Evolutionary conservation across 176 grass and related monocot genomes (phyloP), one percentile per base, ranked within the genome.

Genomic region (Canna indica): DNA sequence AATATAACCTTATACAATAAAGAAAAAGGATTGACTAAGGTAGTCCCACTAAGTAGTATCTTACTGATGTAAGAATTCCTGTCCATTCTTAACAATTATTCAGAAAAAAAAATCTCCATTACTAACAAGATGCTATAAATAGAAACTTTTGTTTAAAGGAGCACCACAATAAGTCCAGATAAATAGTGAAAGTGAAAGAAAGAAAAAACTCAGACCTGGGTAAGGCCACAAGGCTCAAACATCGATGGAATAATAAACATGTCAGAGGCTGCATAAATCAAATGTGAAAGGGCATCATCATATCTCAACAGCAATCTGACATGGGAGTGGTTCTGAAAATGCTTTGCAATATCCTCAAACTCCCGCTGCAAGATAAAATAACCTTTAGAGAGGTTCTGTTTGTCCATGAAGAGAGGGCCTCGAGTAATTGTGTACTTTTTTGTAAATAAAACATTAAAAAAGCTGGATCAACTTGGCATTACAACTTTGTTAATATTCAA

Each of bases 191-290:
- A 54, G 68, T 11, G 25, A 18, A 63, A 30, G 36, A 30, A 56
- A 27, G 29, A 59, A 74, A 69, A 44, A 75, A 79, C 29, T 18
- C 24, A 72, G 28, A 96, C 93, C 93, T 97, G 93, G 81, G 93
- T 97, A 75, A 97, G 93, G 52, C 93, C 93, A 82, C 93, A 97
- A 66, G 93, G 93, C 82, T 97, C 93, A 61, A 92, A 97, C 70
- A 97, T 83, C 65, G 93, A 97, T 47, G 93, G 93, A 83, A 97
- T 86, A 64, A 97, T 79, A 85, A 97, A 85, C 88, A 97, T 90
- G 71, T 97, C 93, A 56, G 93, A 92, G 59, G 88, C 93, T 26
- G 88, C 88, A 87, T 79, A 97, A 83, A 97, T 97, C 69, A 84
- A 81, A 79, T 92, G 93, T 64, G 93, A 92, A 59, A 97, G 81